phyloP scores from a whole-genome alignment of 2,329 filamentous ascomycete genomes.

The Aureobasidium lini region DNA sequence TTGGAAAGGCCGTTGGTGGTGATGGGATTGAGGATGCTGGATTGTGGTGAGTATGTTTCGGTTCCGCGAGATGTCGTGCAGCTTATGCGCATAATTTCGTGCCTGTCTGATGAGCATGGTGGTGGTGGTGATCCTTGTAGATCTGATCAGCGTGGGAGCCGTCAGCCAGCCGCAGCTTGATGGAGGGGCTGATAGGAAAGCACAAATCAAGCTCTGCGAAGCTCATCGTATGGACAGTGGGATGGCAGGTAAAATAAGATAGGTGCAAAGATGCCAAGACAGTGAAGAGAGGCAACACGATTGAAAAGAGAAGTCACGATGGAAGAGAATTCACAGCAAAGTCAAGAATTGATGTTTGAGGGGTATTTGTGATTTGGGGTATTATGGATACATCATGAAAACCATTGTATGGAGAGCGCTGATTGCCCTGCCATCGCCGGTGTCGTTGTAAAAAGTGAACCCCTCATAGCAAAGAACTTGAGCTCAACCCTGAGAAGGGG shows the following conservation, averaged over 20 bases:
- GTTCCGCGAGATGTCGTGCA: not conserved
- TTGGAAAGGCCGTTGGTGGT: no score
- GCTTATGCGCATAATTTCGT: not conserved
- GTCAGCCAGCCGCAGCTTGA: not conserved
- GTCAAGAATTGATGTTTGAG: not conserved
- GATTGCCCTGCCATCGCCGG: slow-evolving; percentile 6
- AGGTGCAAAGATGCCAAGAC: not conserved
- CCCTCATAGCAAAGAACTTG: not conserved
- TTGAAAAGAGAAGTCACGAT: not conserved
- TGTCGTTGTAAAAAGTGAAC: not conserved
- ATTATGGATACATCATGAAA: slow-evolving; percentile 10
- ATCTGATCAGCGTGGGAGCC: not conserved
- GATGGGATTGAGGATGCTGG: no score
- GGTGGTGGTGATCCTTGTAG: not conserved
- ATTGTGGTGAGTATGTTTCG: no score
- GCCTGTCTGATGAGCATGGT: not conserved
- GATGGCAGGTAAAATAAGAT: not conserved
- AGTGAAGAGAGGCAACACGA: not conserved
- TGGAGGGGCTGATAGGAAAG: not conserved
- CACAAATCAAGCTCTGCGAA: not conserved
- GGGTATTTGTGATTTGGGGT: not conserved
- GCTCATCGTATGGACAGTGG: not conserved
- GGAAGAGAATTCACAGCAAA: not conserved
- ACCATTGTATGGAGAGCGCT: slow-evolving; percentile 5
- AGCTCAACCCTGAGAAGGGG: not conserved